Evolutionary conservation across 2,329 filamentous ascomycete genomes (phyloP).

Genomic region (Aspergillus thermomutatus): DNA sequence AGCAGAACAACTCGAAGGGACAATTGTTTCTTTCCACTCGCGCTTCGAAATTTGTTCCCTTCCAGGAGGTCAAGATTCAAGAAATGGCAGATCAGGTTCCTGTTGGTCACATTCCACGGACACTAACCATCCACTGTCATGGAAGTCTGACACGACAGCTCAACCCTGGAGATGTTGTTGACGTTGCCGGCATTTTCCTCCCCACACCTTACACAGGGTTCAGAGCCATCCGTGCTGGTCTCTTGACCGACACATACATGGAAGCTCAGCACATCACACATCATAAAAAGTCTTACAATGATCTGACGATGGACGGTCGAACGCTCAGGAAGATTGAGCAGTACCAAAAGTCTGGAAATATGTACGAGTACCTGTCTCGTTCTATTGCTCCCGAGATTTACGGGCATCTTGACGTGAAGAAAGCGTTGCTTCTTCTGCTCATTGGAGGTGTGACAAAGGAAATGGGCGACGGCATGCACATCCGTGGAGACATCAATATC

Average conservation of each 20-base stretch:
- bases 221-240: constrained; percentile 89
- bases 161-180: constrained; percentile 90
- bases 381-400: constrained; percentile 98
- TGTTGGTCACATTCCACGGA: constrained; percentile 92
- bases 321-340: constrained; percentile 82
- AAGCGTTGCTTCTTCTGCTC: constrained; percentile 88
- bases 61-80: constrained; percentile 98
- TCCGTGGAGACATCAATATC: constrained; percentile 97
- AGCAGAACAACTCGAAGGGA: constrained; percentile 84
- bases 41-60: constrained; percentile 93
- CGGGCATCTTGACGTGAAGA: constrained; percentile 95
- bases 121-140: constrained; percentile 84
- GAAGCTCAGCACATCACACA: constrained; percentile 92
- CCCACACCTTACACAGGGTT: constrained; percentile 99
- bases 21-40: constrained; percentile 92
- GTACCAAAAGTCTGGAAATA: constrained; percentile 78
- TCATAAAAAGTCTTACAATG: constrained; percentile 97
- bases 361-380: constrained; percentile 92
- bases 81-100: constrained; percentile 99
- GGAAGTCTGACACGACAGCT: constrained; percentile 81
- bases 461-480: constrained; percentile 97
- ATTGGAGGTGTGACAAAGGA: constrained; percentile 96
- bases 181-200: constrained; percentile 91
- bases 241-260: constrained; percentile 95
- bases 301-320: constrained; percentile 77